These are phyloP conservation scores for Arthroderma sp. DNA, from an alignment of 2,329 filamentous ascomycete genomes.

Conservation along the genomic window DNA sequence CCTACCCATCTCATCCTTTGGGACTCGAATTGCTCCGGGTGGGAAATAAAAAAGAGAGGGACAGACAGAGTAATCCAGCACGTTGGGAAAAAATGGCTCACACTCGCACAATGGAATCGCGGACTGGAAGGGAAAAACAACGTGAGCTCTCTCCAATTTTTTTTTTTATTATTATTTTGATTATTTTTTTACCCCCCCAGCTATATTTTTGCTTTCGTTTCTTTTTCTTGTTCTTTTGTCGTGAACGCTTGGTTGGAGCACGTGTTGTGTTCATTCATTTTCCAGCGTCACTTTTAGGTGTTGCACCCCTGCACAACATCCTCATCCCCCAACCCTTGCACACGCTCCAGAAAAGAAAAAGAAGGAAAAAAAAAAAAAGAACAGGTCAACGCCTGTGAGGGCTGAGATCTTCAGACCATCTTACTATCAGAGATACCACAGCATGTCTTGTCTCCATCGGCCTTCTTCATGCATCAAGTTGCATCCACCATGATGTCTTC, in stretches of 20 bases:
- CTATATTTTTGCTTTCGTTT: neutral
- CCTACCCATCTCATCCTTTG: too few relatives aligned
- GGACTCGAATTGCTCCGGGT: too few relatives aligned
- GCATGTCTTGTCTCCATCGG: too few relatives aligned
- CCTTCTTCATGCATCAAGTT: too few relatives aligned
- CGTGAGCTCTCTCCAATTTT: slow-evolving; percentile 22
- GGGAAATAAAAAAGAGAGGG: too few relatives aligned
- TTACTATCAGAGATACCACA: too few relatives aligned
- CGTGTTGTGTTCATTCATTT: slow-evolving; percentile 11
- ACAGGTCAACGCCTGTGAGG: neutral
- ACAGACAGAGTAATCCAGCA: too few relatives aligned
- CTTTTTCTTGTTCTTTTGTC: neutral
- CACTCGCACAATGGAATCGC: slow-evolving; percentile 34
- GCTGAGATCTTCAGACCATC: neutral
- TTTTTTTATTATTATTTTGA: neutral
- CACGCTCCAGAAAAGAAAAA: neutral
- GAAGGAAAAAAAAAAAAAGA: slow-evolving; percentile 1
- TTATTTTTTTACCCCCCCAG: neutral
- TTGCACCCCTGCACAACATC: slow-evolving; percentile 5
- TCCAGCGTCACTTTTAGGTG: slow-evolving; percentile 3
- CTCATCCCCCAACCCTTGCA: neutral
- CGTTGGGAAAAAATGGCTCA: slow-evolving; percentile 21
- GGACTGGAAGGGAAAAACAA: slow-evolving; percentile 36
- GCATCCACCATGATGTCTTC: neutral
- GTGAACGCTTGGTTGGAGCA: slow-evolving; percentile 12